Evolutionary conservation across 1,284 basidiomycete species (phyloP).

Genomic region (Heterobasidion annosum): DNA sequence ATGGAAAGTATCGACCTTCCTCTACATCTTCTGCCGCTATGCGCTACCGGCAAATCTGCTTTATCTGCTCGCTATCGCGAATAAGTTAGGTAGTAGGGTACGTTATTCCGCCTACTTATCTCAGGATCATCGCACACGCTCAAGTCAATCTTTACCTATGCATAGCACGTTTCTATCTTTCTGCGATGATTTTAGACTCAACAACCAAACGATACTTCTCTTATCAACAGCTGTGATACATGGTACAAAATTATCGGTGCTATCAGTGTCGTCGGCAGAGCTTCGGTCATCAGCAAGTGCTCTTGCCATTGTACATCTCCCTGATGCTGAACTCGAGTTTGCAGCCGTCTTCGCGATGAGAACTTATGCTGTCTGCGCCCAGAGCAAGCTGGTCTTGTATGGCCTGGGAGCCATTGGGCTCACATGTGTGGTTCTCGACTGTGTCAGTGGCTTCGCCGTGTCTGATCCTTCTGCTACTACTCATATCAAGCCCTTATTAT

Average conservation of each 20-base stretch:
- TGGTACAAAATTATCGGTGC: conserved; percentile 21
- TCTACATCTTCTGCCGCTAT: conserved; percentile 27
- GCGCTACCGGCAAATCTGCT: conserved; percentile 24
- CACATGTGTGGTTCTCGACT: conserved; percentile 19
- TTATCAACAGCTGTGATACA: conserved; percentile 23
- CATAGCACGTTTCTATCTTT: conserved; percentile 8
- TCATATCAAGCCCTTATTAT: neutral
- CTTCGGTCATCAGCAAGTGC: neutral
- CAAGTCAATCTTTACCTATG: too few species aligned
- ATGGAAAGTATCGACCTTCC: conserved; percentile 20
- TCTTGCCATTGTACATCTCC: neutral
- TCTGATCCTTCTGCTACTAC: conserved; percentile 1
- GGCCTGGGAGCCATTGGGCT: conserved; percentile 18
- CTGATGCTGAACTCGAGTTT: neutral
- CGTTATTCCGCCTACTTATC: conserved; percentile 5
- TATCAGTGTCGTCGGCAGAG: conserved; percentile 20
- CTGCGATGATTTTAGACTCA: conserved; percentile 13
- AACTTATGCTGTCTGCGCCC: conserved; percentile 22
- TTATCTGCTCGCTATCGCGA: conserved; percentile 20
- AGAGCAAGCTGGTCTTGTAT: conserved; percentile 16
- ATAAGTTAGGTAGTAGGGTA: conserved; percentile 16
- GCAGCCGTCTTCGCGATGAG: conserved; percentile 21
- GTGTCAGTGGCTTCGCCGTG: conserved; percentile 11
- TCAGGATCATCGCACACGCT: neutral
- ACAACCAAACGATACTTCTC: too few species aligned